Conservation (phyloP, 176 grass and related monocot species). For the Saccharum officinarum region DNA sequence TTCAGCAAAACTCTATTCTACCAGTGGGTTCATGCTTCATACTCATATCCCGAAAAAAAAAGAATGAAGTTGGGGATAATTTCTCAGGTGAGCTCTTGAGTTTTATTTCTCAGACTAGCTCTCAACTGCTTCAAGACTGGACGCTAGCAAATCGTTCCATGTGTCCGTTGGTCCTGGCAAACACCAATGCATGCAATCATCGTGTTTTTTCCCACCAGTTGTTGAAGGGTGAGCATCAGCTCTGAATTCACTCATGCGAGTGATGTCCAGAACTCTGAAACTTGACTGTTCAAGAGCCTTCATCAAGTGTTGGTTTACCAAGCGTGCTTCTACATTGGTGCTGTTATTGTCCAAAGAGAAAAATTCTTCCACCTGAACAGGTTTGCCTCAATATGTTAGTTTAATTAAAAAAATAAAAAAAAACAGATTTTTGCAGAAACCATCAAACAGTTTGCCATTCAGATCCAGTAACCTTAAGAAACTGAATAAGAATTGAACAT, state of each 20-base stretch:
- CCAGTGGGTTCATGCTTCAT: background rate
- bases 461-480: background rate
- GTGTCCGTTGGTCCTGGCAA: conserved; percentile 82
- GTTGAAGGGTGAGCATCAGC: conserved; percentile 94
- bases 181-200: conserved; percentile 99
- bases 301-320: conserved; percentile 67
- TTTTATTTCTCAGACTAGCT: background rate
- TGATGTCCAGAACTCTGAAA: conserved; percentile 71
- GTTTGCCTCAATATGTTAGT: conserved; percentile 15
- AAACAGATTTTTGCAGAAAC: background rate
- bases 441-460: background rate
- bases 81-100: background rate
- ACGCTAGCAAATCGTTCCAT: conserved; percentile 81
- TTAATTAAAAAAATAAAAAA: background rate
- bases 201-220: conserved; percentile 79
- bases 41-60: background rate
- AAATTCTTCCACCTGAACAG: conserved; percentile 62
- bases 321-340: conserved; percentile 63
- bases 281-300: conserved; percentile 50
- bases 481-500: background rate
- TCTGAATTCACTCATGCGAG: conserved; percentile 86
- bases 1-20: background rate
- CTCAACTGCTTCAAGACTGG: conserved; percentile 34
- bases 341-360: conserved; percentile 73
- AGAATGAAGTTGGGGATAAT: background rate